Conservation (phyloP, 768 basidiomycete species). For the Thelephora aurantiotincta region DNA sequence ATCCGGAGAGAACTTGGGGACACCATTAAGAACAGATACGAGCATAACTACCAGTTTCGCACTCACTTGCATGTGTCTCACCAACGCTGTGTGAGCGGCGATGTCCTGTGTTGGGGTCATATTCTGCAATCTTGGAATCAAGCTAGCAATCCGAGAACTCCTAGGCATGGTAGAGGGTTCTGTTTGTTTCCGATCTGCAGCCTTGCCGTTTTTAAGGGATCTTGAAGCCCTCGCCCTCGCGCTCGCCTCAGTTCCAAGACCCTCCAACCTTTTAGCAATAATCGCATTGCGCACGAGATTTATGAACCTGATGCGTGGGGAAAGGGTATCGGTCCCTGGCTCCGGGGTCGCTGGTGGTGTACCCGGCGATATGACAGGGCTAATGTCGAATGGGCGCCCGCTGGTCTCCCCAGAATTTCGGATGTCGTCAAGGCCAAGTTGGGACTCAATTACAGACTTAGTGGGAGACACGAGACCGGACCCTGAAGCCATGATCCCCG, state of each 20-base stretch:
- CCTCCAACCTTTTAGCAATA: conserved; percentile 23
- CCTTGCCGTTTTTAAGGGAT: conserved; percentile 6
- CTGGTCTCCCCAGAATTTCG: neutral
- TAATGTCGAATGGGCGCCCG: no score
- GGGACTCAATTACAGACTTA: neutral
- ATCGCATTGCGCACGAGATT: conserved; percentile 33
- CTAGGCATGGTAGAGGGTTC: conserved; percentile 21
- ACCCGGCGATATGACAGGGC: no score
- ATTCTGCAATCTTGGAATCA: conserved; percentile 41
- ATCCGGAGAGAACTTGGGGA: conserved; percentile 50
- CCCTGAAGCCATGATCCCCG: neutral
- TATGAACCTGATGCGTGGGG: conserved; percentile 23
- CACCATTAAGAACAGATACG: neutral
- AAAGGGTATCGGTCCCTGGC: no score
- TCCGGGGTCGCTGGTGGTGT: conserved; percentile 7
- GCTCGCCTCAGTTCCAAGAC: conserved; percentile 6
- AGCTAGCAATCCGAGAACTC: conserved; percentile 37
- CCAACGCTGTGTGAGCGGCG: conserved; percentile 50
- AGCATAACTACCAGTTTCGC: neutral
- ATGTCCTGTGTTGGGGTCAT: conserved; percentile 46
- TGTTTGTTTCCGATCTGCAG: conserved; percentile 8
- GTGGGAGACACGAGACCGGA: neutral
- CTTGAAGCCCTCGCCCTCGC: conserved; percentile 18
- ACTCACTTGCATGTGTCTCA: conserved; percentile 36
- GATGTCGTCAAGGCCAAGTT: neutral